A percentile compares a stretch with the other conserved stretches of the same genome.
Evolutionary conservation across 768 basidiomycete species (phyloP).

Genomic region (Sporobolomyces pararoseus): DNA sequence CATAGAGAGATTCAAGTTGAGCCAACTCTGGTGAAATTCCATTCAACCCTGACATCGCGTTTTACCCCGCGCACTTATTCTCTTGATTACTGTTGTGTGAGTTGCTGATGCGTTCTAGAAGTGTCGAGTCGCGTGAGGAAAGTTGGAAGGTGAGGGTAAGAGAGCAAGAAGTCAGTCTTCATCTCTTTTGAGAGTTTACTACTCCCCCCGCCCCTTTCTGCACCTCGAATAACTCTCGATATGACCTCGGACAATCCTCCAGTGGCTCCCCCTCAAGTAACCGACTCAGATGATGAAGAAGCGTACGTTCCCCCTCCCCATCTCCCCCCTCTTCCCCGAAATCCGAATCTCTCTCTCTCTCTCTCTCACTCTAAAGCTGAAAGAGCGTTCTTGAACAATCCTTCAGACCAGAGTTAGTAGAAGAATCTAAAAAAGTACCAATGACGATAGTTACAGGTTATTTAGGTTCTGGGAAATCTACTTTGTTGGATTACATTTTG

Average conservation of each 20-base stretch:
- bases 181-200: neutral
- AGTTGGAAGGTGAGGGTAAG: neutral
- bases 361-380: neutral
- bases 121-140: no score
- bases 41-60: conserved; percentile 11
- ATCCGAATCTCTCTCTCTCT: neutral
- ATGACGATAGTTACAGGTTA: conserved; percentile 94
- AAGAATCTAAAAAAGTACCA: conserved; percentile 56
- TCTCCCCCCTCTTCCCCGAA: neutral
- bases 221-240: neutral
- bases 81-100: no score
- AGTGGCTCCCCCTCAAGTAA: neutral
- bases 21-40: conserved; percentile 28
- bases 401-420: conserved; percentile 22
- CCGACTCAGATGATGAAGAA: conserved; percentile 13
- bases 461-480: conserved; percentile 85
- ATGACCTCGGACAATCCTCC: neutral
- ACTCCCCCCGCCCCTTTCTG: neutral
- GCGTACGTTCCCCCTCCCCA: neutral
- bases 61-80: no score
- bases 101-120: no score
- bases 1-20: conserved; percentile 22
- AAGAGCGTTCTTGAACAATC: no score
- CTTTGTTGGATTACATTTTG: conserved; percentile 80
- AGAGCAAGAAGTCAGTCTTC: neutral